A percentile compares a stretch with the other conserved stretches of the same genome.
Conservation (phyloP, 495 filamentous ascomycete genomes). For the Symbiotaphrina buchneri region DNA sequence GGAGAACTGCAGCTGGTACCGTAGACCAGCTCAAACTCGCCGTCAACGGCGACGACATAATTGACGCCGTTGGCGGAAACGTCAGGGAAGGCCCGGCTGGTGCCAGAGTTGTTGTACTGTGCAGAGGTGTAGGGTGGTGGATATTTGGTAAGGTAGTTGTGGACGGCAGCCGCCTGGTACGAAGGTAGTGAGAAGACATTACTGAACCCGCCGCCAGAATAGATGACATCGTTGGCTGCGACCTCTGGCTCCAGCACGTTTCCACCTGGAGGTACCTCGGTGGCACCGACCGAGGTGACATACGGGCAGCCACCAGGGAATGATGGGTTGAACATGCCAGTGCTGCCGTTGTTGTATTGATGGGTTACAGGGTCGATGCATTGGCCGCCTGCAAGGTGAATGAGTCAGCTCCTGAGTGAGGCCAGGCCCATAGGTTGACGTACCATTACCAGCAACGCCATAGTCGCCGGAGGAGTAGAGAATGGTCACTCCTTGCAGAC, state of each 20-base stretch:
- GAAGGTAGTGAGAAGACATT: conserved; percentile 34
- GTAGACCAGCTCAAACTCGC: conserved; percentile 22
- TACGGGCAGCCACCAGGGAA: conserved; percentile 58
- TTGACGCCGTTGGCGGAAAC: conserved; percentile 36
- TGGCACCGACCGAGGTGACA: conserved; percentile 53
- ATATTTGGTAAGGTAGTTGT: conserved; percentile 32
- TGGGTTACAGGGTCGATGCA: conserved; percentile 20
- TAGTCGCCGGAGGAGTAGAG: conserved; percentile 52
- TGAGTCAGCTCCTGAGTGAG: conserved; percentile 17
- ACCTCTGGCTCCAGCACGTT: conserved; percentile 34
- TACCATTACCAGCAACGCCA: conserved; percentile 34
- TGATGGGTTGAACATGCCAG: conserved; percentile 38
- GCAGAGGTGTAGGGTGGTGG: conserved; percentile 13
- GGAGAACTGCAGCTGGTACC: conserved; percentile 44
- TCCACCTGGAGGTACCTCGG: conserved; percentile 19
- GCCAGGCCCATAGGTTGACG: conserved; percentile 19
- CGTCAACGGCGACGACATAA: conserved; percentile 31
- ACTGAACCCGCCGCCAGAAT: conserved; percentile 39
- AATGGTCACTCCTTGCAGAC: conserved; percentile 39
- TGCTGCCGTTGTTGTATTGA: conserved; percentile 38
- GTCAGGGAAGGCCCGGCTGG: conserved; percentile 52
- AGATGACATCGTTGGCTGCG: conserved; percentile 25
- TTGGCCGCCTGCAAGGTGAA: conserved; percentile 5
- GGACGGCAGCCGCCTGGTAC: conserved; percentile 37
- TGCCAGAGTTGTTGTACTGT: conserved; percentile 15